phyloP scores from a whole-genome alignment of 2,329 filamentous ascomycete species.

The Paracorniculantispora psalliotae region DNA sequence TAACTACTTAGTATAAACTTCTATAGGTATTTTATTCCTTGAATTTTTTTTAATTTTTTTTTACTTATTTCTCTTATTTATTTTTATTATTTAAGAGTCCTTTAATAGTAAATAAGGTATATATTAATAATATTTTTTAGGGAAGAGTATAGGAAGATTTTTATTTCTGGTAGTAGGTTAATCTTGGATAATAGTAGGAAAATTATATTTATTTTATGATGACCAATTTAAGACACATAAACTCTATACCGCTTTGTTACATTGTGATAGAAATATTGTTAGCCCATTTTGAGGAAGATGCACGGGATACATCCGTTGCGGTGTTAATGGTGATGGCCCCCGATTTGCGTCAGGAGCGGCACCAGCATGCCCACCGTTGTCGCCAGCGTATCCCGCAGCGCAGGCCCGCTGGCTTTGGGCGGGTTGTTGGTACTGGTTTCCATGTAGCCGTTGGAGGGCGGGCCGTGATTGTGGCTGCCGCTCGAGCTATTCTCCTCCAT shows the following conservation, averaged over 20 bases:
- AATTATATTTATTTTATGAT: too few species aligned
- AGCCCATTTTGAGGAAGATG: too few species aligned
- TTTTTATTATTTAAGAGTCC: too few species aligned
- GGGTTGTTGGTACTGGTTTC: conserved; percentile 42
- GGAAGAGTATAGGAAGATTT: too few species aligned
- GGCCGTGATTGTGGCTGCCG: conserved; percentile 49
- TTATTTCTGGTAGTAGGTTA: too few species aligned
- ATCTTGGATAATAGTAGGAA: too few species aligned
- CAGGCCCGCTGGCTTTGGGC: conserved; percentile 50
- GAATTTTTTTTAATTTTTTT: too few species aligned
- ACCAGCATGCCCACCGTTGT: conserved; percentile 73
- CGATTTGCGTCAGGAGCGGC: conserved; percentile 71
- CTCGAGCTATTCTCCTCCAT: conserved; percentile 72
- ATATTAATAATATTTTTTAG: too few species aligned
- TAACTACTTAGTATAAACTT: too few species aligned
- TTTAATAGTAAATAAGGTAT: too few species aligned
- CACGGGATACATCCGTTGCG: neutral
- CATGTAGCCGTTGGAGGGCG: conserved; percentile 48
- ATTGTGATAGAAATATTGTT: neutral
- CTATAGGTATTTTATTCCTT: too few species aligned
- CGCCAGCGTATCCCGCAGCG: conserved; percentile 64
- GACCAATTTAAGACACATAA: neutral
- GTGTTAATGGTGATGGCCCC: conserved; percentile 58
- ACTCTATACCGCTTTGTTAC: neutral
- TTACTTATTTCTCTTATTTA: too few species aligned